Conservation (phyloP, 1,284 basidiomycete genomes). For the Peniophora sp. region DNA sequence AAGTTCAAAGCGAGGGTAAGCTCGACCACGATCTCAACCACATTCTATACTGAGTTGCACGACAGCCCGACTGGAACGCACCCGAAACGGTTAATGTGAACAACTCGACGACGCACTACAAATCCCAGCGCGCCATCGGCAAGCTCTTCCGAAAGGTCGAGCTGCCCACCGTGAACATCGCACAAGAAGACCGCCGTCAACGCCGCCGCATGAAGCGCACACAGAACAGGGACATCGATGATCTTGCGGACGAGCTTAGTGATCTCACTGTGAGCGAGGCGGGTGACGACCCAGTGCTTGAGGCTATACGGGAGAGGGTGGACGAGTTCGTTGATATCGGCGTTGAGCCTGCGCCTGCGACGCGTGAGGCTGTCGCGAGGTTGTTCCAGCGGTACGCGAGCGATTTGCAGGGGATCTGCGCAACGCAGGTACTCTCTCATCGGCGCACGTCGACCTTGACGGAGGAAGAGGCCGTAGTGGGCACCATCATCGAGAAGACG, state of each 20-base stretch:
- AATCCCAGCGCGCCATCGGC: constrained; percentile 45
- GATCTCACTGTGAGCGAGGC: neutral
- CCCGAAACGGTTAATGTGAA: constrained; percentile 41
- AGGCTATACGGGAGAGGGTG: constrained; percentile 17
- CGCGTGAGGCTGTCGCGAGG: neutral
- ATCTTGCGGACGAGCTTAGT: constrained; percentile 3
- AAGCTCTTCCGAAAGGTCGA: constrained; percentile 48
- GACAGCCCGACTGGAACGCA: constrained; percentile 56
- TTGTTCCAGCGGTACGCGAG: constrained; percentile 9
- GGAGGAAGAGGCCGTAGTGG: constrained; percentile 20
- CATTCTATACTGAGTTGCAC: neutral
- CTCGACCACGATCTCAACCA: too few relatives aligned
- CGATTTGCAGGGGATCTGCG: constrained; percentile 16
- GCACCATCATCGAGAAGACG: constrained; percentile 19
- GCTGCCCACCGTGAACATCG: constrained; percentile 31
- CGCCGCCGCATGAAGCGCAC: constrained; percentile 14
- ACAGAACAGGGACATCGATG: constrained; percentile 17
- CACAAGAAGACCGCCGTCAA: constrained; percentile 8
- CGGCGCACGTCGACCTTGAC: constrained; percentile 10
- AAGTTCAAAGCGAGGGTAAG: constrained; percentile 11
- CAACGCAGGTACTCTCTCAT: constrained; percentile 8
- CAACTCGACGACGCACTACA: constrained; percentile 34
- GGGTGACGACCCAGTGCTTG: constrained; percentile 10
- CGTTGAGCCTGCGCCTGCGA: neutral
- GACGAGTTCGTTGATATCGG: constrained; percentile 18